A percentile compares a stretch with the other conserved stretches of the same genome.
Evolutionary conservation across 768 basidiomycete genomes (phyloP).

Genomic region (Holtermannia corniformis): DNA sequence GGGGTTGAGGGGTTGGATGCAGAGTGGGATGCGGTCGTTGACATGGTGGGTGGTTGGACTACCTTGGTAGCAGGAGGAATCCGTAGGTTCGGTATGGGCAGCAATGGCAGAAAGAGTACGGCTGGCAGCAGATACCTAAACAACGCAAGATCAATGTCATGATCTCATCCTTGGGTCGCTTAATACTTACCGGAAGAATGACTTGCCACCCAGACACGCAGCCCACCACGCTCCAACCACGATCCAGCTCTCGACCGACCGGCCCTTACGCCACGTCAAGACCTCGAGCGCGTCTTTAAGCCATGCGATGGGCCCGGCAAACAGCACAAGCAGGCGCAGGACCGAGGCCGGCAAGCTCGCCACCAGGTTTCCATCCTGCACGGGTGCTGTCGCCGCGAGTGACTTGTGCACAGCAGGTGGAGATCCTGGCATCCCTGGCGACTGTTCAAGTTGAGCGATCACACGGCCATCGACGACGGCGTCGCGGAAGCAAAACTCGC

Average conservation of each 20-base stretch:
- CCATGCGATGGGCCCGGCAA: conserved; percentile 23
- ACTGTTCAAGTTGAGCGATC: too few species aligned
- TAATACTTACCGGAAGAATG: conserved; percentile 47
- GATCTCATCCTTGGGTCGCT: neutral
- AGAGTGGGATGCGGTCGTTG: conserved; percentile 35
- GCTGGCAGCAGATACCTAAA: conserved; percentile 55
- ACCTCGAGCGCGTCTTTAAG: conserved; percentile 24
- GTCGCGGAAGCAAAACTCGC: too few species aligned
- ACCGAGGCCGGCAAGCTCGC: conserved; percentile 34
- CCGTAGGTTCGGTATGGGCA: conserved; percentile 39
- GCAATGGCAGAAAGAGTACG: conserved; percentile 43
- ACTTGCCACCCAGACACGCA: conserved; percentile 54
- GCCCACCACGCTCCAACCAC: conserved; percentile 68
- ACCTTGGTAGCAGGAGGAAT: conserved; percentile 1
- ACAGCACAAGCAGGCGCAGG: conserved; percentile 33
- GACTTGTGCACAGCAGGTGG: too few species aligned
- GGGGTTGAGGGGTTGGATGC: conserved; percentile 21
- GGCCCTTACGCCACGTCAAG: conserved; percentile 27
- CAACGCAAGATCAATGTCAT: neutral
- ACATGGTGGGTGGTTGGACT: conserved; percentile 49
- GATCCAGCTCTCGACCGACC: conserved; percentile 45
- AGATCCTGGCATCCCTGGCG: too few species aligned
- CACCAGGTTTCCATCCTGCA: conserved; percentile 17
- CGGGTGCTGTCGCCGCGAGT: neutral
- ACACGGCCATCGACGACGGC: too few species aligned